Evolutionary conservation across 1,284 basidiomycete species (phyloP), one percentile per base, ranked within the genome.

Genomic region (Caloboletus inedulis): DNA sequence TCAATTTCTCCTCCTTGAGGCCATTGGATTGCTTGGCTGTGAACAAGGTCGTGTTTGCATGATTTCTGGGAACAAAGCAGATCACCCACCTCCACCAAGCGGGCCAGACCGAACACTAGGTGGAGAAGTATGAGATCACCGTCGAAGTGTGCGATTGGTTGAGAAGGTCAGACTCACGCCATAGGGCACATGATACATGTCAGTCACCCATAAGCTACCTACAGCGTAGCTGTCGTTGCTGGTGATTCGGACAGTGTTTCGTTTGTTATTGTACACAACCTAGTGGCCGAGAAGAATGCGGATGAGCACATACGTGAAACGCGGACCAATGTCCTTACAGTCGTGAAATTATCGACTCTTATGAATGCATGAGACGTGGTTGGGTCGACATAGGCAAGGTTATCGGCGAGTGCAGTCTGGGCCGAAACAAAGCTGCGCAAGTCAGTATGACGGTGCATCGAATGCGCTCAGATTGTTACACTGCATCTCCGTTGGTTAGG

Each of bases 41-140:
- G 14, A 50, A 14, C 29, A 53, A 10, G 16, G 23, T 25, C 8
- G 33, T 43, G 4, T 31, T 36, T 49, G 14, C 12, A 40, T 13
- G 6, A 19, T 36, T 18, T 34, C 14, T 13, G n/a, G 18, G 29
- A 43, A 45, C 31, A 47, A 33, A 18, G 18, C 37, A 35, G 7
- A 30, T 29, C 36, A 50, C 58, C 33, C 58, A 65, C 65, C 65
- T 69, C 69, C 70, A 78, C 73, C 77, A 85, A 12, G 84, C 82
- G 18, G 85, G 84, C 86, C 86, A 88, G 16, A 87, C 84, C 5
- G 85, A 86, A 65, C 84, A 87, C 82, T 85, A 53, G 35, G 14
- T 12, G 6, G 21, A 51, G 29, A 29, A 23, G 27, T 39, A 39
- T 48, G 45, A 59, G 30, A 43, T 48, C 29, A 34, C n/a, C 46